Conservation (phyloP, 257 asterid genomes). For the Nicotiana tomentosiformis region DNA sequence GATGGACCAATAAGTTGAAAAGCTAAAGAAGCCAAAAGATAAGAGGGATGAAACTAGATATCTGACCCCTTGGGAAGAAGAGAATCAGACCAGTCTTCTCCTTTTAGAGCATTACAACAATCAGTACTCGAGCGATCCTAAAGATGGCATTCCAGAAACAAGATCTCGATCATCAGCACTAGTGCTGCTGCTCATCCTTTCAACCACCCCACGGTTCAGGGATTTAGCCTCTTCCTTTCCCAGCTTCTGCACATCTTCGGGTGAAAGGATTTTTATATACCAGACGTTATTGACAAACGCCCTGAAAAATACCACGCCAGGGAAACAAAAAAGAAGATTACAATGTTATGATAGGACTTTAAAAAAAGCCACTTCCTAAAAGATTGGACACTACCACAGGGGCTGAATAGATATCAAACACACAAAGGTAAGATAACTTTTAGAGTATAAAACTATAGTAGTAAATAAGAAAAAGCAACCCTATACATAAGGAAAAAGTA, state of each 20-base stretch:
- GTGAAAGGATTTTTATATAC: conserved; percentile 94
- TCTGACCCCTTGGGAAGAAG: not conserved
- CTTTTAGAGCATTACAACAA: not conserved
- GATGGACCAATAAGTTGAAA: not conserved
- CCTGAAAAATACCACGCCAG: conserved; percentile 30
- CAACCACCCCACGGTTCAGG: conserved; percentile 34
- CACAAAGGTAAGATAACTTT: not conserved
- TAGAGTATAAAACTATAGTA: not conserved
- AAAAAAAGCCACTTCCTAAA: not conserved
- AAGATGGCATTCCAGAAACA: conserved; percentile 48
- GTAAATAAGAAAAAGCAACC: not conserved
- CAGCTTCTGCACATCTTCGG: conserved; percentile 74
- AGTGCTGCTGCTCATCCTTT: conserved; percentile 34
- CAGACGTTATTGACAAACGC: conserved; percentile 87
- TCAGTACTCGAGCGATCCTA: conserved; percentile 69
- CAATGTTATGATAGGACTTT: not conserved
- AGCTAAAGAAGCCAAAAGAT: not conserved
- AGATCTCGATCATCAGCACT: conserved; percentile 48
- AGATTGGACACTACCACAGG: not conserved
- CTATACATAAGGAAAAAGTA: not conserved
- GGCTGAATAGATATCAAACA: not conserved
- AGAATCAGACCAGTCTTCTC: not conserved
- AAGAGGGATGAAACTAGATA: not conserved
- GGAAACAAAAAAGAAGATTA: conserved; percentile 4
- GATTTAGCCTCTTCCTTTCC: conserved; percentile 70